Base-by-base conservation (phyloP, 2,329 filamentous ascomycete genomes). In the Penicillium sp. region DNA sequence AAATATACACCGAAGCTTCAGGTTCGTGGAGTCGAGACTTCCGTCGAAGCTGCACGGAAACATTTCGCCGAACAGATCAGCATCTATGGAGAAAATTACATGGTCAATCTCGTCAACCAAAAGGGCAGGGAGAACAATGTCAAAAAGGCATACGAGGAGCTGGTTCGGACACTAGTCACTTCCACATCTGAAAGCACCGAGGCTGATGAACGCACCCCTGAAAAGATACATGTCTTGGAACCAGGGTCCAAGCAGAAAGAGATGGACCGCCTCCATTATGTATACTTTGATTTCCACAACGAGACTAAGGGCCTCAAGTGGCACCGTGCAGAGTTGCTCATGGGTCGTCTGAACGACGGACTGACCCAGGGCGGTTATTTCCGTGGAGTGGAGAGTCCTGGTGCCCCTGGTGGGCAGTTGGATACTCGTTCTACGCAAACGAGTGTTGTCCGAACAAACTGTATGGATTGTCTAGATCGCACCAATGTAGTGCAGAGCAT, bases 401-500 rank as follows among this genome's bases (percentile, higher is more conserved):
- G 85, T 41, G 84, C 85, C 64, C 72, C 80, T 47, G 81, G 86
- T 56, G 89, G 88, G 30, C 85, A 84, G 17, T 81, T 97, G 12
- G 93, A 97, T 66, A 84, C 91, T 33, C 87, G 91, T 61, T 87
- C 84, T 59, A 82, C 85, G 61, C 94, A 99, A 79, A 90, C 86
- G 1, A 91, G 90, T 58, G 92, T 97, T 16, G 92, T 99, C 61
- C 88, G 94, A 51, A 97, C 94, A 37, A 99, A 99, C 74, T 99
- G 94, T 78, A 99, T 99, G 94, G 94, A 99, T 75, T 99, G 95
- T 64, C 84, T 99, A 14, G 94, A 99, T 75, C 89, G 94, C 50
- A 99, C 94, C 50, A 99, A 99, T 67, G 92, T 99, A 7, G 91
- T 99, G 4, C 94, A 99, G 76, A 96, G 91, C 73, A 96, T 97